These are phyloP conservation scores for Pichia cabralensis DNA, from an alignment of 805 yeast genomes.

Conservation along the genomic window DNA sequence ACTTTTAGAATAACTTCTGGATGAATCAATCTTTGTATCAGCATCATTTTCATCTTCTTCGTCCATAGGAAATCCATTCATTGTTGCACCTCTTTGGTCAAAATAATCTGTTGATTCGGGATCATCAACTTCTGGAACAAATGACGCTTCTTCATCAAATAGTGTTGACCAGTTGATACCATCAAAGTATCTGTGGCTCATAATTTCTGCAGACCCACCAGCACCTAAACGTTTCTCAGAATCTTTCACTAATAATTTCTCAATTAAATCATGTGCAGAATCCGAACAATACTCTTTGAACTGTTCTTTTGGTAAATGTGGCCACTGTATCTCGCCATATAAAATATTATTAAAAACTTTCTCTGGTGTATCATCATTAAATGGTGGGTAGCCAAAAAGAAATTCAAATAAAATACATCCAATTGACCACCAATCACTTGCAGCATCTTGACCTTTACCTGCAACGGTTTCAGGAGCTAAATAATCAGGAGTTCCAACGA, in stretches of 20 bases:
- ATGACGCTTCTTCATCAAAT: conserved; percentile 64
- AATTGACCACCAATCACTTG: conserved; percentile 98
- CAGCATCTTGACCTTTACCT: conserved; percentile 73
- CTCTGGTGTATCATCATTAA: conserved; percentile 73
- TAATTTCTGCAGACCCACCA: conserved; percentile 74
- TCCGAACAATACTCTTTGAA: conserved; percentile 42
- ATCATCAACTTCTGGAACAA: conserved; percentile 67
- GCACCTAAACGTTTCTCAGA: conserved; percentile 64
- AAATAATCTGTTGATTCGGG: conserved; percentile 90
- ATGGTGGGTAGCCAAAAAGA: conserved; percentile 89
- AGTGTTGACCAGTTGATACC: conserved; percentile 67
- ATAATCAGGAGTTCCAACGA: conserved; percentile 97
- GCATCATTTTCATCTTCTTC: conserved; percentile 1
- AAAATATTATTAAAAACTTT: conserved; percentile 76
- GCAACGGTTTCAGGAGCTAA: conserved; percentile 92
- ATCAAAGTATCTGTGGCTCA: conserved; percentile 64
- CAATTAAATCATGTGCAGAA: conserved; percentile 67
- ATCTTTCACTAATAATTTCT: conserved; percentile 49
- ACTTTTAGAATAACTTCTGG: neutral
- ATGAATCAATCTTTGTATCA: neutral
- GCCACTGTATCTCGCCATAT: conserved; percentile 75
- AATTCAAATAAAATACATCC: conserved; percentile 94
- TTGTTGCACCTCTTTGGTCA: conserved; percentile 79
- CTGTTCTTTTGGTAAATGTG: conserved; percentile 49
- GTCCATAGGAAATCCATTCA: conserved; percentile 44